Evolutionary conservation across 2,329 filamentous ascomycete genomes (phyloP).

Genomic region (Peltaster fructicola): DNA sequence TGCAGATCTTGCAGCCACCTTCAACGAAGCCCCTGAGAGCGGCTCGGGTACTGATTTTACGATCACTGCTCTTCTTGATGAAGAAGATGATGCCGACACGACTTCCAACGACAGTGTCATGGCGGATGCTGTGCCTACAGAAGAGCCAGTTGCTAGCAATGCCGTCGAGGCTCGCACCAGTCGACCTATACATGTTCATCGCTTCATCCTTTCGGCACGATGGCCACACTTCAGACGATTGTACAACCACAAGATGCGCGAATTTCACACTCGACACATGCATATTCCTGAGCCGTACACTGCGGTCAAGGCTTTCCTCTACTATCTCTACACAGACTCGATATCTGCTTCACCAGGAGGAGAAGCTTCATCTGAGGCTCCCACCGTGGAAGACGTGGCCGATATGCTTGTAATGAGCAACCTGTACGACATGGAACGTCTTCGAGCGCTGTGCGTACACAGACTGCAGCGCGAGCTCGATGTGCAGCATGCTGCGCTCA

Average conservation of each 20-base stretch:
- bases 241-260: constrained; percentile 87
- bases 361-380: constrained; percentile 22
- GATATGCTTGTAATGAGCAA: constrained; percentile 95
- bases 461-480: constrained; percentile 80
- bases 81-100: constrained; percentile 36
- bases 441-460: constrained; percentile 81
- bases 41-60: constrained; percentile 82
- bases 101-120: constrained; percentile 41
- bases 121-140: background rate
- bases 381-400: constrained; percentile 63
- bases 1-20: constrained; percentile 67
- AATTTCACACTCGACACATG: constrained; percentile 94
- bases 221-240: constrained; percentile 94
- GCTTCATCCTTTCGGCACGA: constrained; percentile 79
- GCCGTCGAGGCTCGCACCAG: constrained; percentile 33
- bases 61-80: constrained; percentile 69
- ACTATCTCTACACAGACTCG: constrained; percentile 92
- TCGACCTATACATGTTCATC: constrained; percentile 80
- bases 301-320: constrained; percentile 84
- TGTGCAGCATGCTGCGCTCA: constrained; percentile 83
- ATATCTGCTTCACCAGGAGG: constrained; percentile 33
- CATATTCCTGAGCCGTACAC: constrained; percentile 93
- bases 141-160: background rate
- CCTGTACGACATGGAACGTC: constrained; percentile 89
- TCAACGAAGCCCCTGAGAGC: constrained; percentile 68